Evolutionary conservation across 768 basidiomycete genomes (phyloP).

Genomic region (Boletellus ananas): DNA sequence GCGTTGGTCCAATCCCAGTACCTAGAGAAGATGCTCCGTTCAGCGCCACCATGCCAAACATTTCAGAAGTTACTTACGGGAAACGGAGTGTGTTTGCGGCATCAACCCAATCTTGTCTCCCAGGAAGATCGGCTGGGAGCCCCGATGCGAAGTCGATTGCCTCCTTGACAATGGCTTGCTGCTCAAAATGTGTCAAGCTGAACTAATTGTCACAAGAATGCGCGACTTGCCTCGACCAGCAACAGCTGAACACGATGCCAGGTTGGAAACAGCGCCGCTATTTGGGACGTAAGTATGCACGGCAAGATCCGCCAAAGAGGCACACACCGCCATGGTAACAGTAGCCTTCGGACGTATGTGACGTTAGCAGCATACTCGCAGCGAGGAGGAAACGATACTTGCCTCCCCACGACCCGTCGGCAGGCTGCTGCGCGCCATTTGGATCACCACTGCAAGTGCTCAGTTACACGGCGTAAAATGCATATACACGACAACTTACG

Average conservation of each 20-base stretch:
- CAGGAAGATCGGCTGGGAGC: neutral
- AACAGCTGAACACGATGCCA: constrained; percentile 18
- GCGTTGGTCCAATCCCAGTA: constrained; percentile 10
- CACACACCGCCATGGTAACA: constrained; percentile 18
- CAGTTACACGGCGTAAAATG: neutral
- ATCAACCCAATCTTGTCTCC: constrained; percentile 7
- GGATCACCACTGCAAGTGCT: constrained; percentile 16
- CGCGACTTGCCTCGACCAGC: constrained; percentile 9
- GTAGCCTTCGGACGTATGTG: constrained; percentile 9
- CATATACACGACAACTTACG: neutral
- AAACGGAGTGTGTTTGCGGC: constrained; percentile 12
- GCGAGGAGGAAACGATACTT: neutral
- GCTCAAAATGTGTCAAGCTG: neutral
- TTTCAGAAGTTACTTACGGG: constrained; percentile 10
- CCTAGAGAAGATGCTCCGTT: neutral
- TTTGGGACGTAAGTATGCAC: neutral
- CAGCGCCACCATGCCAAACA: neutral
- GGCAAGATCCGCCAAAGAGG: neutral
- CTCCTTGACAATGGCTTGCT: constrained; percentile 18
- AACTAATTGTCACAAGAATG: neutral
- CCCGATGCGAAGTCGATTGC: constrained; percentile 12
- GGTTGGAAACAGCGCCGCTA: constrained; percentile 22
- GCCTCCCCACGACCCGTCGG: constrained; percentile 9
- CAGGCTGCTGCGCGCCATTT: constrained; percentile 2
- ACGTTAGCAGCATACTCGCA: constrained; percentile 1